Base-by-base conservation (phyloP, 371 early-diverging fungal species). In the Apophysomyces elegans region DNA sequence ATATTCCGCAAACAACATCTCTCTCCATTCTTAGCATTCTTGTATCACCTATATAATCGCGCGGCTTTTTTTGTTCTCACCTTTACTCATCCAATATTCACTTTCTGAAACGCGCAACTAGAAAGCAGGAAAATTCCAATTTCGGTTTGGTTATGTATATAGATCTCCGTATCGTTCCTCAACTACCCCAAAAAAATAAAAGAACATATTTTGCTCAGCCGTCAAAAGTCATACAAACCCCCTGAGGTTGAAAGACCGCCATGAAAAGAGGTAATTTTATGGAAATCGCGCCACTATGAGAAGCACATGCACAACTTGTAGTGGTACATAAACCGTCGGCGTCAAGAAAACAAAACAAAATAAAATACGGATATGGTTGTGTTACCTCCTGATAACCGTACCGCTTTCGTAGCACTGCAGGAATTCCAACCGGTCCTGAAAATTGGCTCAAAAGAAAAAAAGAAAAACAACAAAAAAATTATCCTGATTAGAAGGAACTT, bases 21-120 rank as follows among this genome's bases (percentile, higher is more conserved):
- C 54, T 50, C 54, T 50, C 54, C 54, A 50, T 50, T 7, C 54
- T 50, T 50, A 50, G 54, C 54, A 50, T 50, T 50, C 21, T 50
- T 50, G 16, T 50, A 21, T 50, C n/a, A 18, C 54, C 4, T 21
- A 50, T 50, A 50, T 21, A 18, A 50, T 50, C 54, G 54, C 54
- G 21, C 54, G 54, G 54, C 54, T 50, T 50, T 50, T 50, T 5
- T 8, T 50, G n/a, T 50, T 21, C 32, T n/a, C 21, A 9, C 9
- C 8, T 18, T 21, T 21, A 50, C n/a, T 50, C 54, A 21, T 50
- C 54, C 54, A 26, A 50, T 50, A 9, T 47, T 47, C 21, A 21
- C 21, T 50, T 50, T 41, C 13, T 13, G 11, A 41, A 41, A 41
- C 8, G 13, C 8, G 32, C 5, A 50, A n/a, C 1, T 4, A 50